phyloP scores from a whole-genome alignment of 306 rosid genomes.

The Lithocarpus polystachyus region DNA sequence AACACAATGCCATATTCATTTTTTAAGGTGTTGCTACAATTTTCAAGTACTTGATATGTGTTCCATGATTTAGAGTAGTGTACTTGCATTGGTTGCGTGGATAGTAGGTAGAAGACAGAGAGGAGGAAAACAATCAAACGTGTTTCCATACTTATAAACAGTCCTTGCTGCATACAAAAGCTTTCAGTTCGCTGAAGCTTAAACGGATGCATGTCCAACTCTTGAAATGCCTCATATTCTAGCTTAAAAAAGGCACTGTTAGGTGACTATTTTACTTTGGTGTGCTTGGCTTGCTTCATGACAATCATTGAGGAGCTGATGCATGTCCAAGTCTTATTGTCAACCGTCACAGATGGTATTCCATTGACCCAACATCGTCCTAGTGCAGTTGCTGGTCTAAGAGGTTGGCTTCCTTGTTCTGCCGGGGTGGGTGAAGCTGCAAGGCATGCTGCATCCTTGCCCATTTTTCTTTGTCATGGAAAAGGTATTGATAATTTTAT shows the following conservation, averaged over 20 bases:
- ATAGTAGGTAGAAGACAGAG: too few relatives aligned
- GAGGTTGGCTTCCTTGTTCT: slow-evolving; percentile 98
- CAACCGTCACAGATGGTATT: too few relatives aligned
- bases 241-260: background rate
- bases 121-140: too few relatives aligned
- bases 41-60: too few relatives aligned
- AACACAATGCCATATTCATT: too few relatives aligned
- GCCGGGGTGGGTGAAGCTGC: slow-evolving; percentile 51
- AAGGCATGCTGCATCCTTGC: slow-evolving; percentile 70
- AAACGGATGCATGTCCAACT: background rate
- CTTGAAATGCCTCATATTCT: background rate
- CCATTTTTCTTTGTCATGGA: slow-evolving; percentile 87
- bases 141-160: background rate
- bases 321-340: too few relatives aligned
- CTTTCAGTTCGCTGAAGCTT: background rate
- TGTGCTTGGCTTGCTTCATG: background rate
- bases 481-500: slow-evolving; percentile 47
- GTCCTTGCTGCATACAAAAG: background rate
- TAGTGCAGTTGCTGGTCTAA: slow-evolving; percentile 77
- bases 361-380: too few relatives aligned
- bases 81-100: too few relatives aligned
- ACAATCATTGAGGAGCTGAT: background rate
- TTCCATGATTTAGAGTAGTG: too few relatives aligned
- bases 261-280: background rate
- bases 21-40: too few relatives aligned